Evolutionary conservation across 129 eudicot genomes (phyloP).

Genomic region (Escallonia rubra): DNA sequence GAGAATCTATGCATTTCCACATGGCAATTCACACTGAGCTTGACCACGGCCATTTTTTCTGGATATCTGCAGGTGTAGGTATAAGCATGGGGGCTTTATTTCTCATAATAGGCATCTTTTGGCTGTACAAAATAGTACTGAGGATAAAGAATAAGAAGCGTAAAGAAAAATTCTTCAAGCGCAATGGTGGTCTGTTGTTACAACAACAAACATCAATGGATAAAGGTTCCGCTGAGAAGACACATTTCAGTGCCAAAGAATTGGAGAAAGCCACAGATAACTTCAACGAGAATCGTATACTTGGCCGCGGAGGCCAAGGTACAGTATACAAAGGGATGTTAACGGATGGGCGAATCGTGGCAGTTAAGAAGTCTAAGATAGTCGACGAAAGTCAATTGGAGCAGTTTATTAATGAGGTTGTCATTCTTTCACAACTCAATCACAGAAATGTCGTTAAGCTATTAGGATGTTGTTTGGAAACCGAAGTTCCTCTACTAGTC

Average conservation of each 20-base stretch:
- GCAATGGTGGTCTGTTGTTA: background rate
- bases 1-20: too few species aligned
- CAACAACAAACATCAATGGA: background rate
- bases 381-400: background rate
- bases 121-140: background rate
- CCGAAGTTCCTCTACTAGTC: too few species aligned
- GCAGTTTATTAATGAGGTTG: conserved; percentile 19
- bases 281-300: conserved; percentile 1
- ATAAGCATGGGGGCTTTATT: background rate
- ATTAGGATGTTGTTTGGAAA: conserved; percentile 17
- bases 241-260: conserved; percentile 11
- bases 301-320: conserved; percentile 18
- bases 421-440: conserved; percentile 14
- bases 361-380: conserved; percentile 11
- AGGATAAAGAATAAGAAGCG: background rate
- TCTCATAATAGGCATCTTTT: background rate
- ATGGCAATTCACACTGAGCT: too few species aligned
- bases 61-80: background rate
- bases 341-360: background rate
- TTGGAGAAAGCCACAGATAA: conserved; percentile 13
- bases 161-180: background rate
- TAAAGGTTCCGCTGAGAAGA: background rate
- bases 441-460: conserved; percentile 18
- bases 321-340: conserved; percentile 21
- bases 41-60: too few species aligned